Percentiles rank a stretch among this genome's conserved stretches.
Conservation (phyloP, 345 rosid genomes). For the Populus pruinosa region DNA sequence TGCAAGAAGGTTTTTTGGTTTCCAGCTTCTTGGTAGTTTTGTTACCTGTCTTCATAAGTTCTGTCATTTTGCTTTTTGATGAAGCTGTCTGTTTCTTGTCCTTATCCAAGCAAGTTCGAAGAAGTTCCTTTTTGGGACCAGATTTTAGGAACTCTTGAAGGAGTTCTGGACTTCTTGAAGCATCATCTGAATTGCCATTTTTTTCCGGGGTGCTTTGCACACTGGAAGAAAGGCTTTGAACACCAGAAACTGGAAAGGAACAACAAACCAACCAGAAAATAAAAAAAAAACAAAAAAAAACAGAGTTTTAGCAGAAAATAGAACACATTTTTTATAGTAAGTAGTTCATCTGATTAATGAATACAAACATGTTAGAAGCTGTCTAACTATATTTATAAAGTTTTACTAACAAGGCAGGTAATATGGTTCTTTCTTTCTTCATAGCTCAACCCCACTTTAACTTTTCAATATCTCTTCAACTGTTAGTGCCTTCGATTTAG, state of each 20-base stretch:
- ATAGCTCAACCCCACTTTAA: background rate
- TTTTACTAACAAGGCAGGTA: background rate
- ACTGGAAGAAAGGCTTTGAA: conserved; percentile 58
- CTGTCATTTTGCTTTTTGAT: conserved; percentile 64
- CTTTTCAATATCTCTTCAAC: background rate
- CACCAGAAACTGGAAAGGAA: conserved; percentile 40
- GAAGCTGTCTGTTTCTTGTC: conserved; percentile 52
- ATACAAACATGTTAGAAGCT: background rate
- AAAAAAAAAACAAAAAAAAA: background rate
- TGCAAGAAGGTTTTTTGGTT: conserved; percentile 36
- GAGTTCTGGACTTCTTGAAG: conserved; percentile 59
- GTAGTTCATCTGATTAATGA: background rate
- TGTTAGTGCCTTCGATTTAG: background rate
- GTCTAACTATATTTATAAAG: background rate
- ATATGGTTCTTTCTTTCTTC: background rate
- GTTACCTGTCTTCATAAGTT: conserved; percentile 39
- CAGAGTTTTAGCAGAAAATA: background rate
- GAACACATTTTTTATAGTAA: background rate
- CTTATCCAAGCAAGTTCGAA: conserved; percentile 42
- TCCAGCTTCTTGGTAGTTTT: conserved; percentile 68
- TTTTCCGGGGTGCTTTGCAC: conserved; percentile 61
- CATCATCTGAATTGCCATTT: conserved; percentile 51
- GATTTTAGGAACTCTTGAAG: conserved; percentile 57
- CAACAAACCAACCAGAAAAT: background rate
- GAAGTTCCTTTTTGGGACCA: conserved; percentile 50